Conservation (phyloP, 2,329 filamentous ascomycete species). For the Chrysoporthe puriensis region DNA sequence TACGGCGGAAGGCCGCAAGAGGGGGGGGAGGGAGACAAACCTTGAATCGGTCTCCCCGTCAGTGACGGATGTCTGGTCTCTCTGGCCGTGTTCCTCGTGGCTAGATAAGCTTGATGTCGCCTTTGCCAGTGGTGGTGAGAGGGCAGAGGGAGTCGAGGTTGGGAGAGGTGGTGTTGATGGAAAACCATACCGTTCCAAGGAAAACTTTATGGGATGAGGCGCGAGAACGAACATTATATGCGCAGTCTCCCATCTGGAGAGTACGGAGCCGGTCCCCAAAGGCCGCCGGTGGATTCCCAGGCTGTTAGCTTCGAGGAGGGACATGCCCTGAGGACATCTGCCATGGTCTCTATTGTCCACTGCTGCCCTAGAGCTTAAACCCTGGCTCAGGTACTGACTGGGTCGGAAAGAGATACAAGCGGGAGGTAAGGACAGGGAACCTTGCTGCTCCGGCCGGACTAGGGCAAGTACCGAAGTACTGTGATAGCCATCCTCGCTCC, state of each 20-base stretch:
- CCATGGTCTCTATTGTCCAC: slow-evolving; percentile 6
- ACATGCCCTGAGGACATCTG: slow-evolving; percentile 5
- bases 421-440: background rate
- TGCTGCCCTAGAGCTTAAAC: slow-evolving; percentile 10
- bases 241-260: background rate
- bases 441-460: background rate
- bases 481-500: background rate
- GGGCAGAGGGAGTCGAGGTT: background rate
- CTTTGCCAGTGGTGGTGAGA: background rate
- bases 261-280: slow-evolving; percentile 5
- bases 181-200: background rate
- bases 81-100: background rate
- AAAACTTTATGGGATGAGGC: slow-evolving; percentile 7
- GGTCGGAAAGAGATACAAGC: slow-evolving; percentile 5
- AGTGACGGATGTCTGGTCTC: background rate
- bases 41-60: background rate
- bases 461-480: slow-evolving; percentile 15
- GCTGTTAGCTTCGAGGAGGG: slow-evolving; percentile 8
- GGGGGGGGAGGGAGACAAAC: background rate
- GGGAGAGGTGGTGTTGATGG: slow-evolving; percentile 1
- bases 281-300: slow-evolving; percentile 4
- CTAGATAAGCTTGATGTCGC: background rate
- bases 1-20: background rate
- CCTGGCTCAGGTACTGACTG: slow-evolving; percentile 8
- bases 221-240: slow-evolving; percentile 12